Evolutionary conservation across 2,329 filamentous ascomycete species (phyloP), one percentile per base, ranked within the genome.

Genomic region (Trichoderma sp.): DNA sequence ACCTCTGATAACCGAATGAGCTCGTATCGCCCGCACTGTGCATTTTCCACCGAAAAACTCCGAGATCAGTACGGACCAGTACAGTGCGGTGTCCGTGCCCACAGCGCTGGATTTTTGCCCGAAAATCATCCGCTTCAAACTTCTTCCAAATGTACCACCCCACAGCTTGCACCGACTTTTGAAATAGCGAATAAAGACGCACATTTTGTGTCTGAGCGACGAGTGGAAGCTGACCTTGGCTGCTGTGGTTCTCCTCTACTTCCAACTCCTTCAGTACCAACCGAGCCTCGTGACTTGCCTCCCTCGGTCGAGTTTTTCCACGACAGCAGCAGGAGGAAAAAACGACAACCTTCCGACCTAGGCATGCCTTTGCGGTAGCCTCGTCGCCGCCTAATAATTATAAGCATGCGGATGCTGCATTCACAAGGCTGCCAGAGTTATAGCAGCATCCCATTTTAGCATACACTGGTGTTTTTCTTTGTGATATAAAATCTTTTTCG

Each of bases 341-440:
- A 23, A 62, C 47, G 26, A 68, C 36, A 57, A 30, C 59, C 53
- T 76, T 72, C 73, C 74, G 74, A 75, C 75, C 74, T 75, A 79
- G 80, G 80, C 79, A 83, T 83, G 81, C 81, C 80, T 79, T 77
- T 77, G 77, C 79, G 79, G 80, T 83, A 83, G 81, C 81, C 80
- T 80, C 75, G 76, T 76, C 77, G 76, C 75, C 77, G 75, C 75
- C 76, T 74, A 75, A 75, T 76, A 73, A 64, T 74, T 74, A 77
- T 75, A 78, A 83, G 77, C 79, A 84, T 84, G 82, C 80, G 81
- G 74, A 83, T 83, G 81, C 77, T 81, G 77, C 75, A 73, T 77
- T 74, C 78, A 78, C 78, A 77, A 79, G 77, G 82, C 82, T 84
- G 82, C 82, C 80, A 74, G 79, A 78, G 75, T 81, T 80, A 81